These are phyloP conservation scores for Arxiozyma slooffiae DNA, from an alignment of 1,139 yeast species.

Conservation along the genomic window DNA sequence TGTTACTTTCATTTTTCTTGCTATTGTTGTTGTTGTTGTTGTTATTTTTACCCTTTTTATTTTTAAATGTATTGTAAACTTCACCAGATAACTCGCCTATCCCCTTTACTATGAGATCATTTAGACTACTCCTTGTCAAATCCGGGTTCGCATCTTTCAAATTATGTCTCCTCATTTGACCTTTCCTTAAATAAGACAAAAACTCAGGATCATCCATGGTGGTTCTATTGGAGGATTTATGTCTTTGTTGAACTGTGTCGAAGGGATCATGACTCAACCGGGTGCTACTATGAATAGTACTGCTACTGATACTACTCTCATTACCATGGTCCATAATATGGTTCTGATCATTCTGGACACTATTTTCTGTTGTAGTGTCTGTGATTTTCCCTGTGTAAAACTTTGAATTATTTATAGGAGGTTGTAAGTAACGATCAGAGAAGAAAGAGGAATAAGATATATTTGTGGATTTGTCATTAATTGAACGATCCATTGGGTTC, in stretches of 20 bases:
- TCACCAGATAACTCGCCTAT: slow-evolving; percentile 10
- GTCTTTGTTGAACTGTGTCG: slow-evolving; percentile 9
- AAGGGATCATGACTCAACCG: not conserved
- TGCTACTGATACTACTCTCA: not conserved
- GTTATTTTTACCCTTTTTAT: slow-evolving; percentile 2
- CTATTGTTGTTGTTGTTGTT: not conserved
- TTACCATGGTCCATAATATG: not conserved
- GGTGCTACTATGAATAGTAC: not conserved
- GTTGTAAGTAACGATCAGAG: not conserved
- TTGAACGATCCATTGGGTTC: not conserved
- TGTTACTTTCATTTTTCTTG: not conserved
- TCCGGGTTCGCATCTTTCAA: not conserved
- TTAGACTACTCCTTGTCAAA: not conserved
- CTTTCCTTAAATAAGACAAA: not conserved
- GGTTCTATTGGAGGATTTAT: slow-evolving; percentile 7
- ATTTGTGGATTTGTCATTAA: not conserved
- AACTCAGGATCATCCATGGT: slow-evolving; percentile 5
- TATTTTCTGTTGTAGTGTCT: not conserved
- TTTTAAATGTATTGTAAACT: slow-evolving; percentile 9
- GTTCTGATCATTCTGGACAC: not conserved
- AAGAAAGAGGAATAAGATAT: not conserved
- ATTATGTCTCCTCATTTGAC: not conserved
- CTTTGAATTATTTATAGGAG: slow-evolving; percentile 14
- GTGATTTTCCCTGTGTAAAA: not conserved
- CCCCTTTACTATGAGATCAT: slow-evolving; percentile 8